Evolutionary conservation across 441 rosid species (phyloP).

Genomic region (California macrophylla): DNA sequence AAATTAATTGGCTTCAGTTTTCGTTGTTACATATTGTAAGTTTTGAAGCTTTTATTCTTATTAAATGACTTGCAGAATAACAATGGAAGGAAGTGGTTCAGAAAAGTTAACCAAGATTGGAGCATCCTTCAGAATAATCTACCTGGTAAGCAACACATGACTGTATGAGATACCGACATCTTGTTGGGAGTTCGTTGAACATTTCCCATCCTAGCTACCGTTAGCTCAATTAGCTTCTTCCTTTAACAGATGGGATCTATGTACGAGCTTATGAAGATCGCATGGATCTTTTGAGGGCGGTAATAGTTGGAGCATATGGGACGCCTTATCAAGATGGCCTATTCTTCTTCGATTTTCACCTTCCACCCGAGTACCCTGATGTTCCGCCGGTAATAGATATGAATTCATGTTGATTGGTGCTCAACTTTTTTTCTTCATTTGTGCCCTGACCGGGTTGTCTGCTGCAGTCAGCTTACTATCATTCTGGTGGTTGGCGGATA

Average conservation of each 20-base stretch:
- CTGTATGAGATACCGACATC: background rate
- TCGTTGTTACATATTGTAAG: too few species aligned
- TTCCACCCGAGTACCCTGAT: constrained; percentile 76
- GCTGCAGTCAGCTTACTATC: constrained; percentile 75
- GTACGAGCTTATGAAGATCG: constrained; percentile 90
- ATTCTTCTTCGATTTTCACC: constrained; percentile 92
- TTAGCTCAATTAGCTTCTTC: constrained; percentile 9
- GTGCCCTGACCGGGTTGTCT: constrained; percentile 20
- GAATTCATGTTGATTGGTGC: too few species aligned
- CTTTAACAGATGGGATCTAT: constrained; percentile 64
- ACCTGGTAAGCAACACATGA: constrained; percentile 52
- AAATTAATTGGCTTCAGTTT: too few species aligned
- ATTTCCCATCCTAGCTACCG: background rate
- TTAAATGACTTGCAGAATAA: constrained; percentile 41
- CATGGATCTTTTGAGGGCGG: constrained; percentile 93
- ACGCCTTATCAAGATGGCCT: constrained; percentile 99
- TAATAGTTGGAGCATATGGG: constrained; percentile 85
- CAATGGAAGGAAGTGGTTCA: constrained; percentile 76
- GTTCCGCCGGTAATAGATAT: constrained; percentile 66
- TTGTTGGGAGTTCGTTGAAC: background rate
- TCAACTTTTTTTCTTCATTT: background rate
- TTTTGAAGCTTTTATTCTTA: background rate
- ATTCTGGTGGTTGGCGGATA: constrained; percentile 96
- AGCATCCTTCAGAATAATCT: constrained; percentile 90
- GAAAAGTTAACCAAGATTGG: constrained; percentile 98